These are phyloP conservation scores for Jamesozyma lodderae DNA, from an alignment of 805 yeast genomes.

Conservation along the genomic window DNA sequence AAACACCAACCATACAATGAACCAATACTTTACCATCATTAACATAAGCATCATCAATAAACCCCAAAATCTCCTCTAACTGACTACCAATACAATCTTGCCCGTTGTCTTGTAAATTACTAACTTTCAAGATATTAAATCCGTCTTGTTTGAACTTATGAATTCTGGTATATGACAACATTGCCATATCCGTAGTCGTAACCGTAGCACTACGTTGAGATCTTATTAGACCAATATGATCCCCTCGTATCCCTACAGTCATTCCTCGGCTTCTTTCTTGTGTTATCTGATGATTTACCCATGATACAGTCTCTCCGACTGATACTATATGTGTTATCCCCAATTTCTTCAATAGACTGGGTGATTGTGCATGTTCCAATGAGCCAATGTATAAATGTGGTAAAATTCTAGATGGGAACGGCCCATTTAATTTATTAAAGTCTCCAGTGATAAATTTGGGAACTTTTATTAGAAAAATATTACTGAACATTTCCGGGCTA, in stretches of 20 bases:
- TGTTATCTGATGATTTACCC: constrained; percentile 33
- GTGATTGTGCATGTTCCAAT: constrained; percentile 67
- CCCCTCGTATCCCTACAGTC: background rate
- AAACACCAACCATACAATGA: constrained; percentile 94
- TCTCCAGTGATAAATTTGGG: constrained; percentile 18
- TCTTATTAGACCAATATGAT: background rate
- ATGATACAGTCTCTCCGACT: constrained; percentile 72
- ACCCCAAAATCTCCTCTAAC: constrained; percentile 54
- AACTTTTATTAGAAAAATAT: constrained; percentile 25
- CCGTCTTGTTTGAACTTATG: constrained; percentile 19
- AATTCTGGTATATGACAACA: background rate
- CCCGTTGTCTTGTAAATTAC: constrained; percentile 84
- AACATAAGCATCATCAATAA: constrained; percentile 47
- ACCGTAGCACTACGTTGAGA: constrained; percentile 5
- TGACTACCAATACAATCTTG: constrained; percentile 62
- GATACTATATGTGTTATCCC: constrained; percentile 71
- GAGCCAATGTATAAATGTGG: constrained; percentile 84
- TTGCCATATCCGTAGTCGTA: background rate
- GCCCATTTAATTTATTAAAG: constrained; percentile 43
- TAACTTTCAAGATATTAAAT: constrained; percentile 41
- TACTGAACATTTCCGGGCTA: constrained; percentile 28
- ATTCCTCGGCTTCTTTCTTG: constrained; percentile 12
- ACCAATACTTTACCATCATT: constrained; percentile 51
- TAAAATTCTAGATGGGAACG: constrained; percentile 70
- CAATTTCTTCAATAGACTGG: constrained; percentile 50